Percentiles rank a stretch among this genome's conserved stretches.
Evolutionary conservation across 768 basidiomycete species (phyloP).

Genomic region (Boletus sp.): DNA sequence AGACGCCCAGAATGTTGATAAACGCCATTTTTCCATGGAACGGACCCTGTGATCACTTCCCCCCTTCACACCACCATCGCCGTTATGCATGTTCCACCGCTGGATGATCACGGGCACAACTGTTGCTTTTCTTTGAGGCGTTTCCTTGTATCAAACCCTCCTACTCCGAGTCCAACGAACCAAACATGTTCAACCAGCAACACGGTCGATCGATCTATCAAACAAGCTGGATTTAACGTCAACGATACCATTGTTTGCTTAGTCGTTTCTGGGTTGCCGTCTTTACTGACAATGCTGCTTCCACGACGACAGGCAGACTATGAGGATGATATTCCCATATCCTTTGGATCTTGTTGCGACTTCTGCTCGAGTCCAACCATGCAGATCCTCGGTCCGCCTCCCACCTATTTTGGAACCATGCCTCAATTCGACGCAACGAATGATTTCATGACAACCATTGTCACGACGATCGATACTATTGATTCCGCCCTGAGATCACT

Average conservation of each 20-base stretch:
- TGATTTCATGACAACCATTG: conserved; percentile 53
- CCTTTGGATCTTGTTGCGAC: conserved; percentile 44
- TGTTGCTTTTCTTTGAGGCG: conserved; percentile 24
- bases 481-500: conserved; percentile 55
- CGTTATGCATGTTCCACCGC: conserved; percentile 24
- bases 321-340: conserved; percentile 24
- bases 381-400: conserved; percentile 35
- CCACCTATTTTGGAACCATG: conserved; percentile 38
- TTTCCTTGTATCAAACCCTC: conserved; percentile 12
- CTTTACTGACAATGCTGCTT: conserved; percentile 1
- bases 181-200: background rate
- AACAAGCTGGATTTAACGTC: background rate
- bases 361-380: conserved; percentile 35
- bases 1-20: conserved; percentile 30
- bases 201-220: conserved; percentile 1
- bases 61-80: conserved; percentile 5
- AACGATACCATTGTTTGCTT: conserved; percentile 9
- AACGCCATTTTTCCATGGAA: conserved; percentile 27
- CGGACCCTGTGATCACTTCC: background rate
- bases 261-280: background rate
- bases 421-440: conserved; percentile 16
- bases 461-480: conserved; percentile 50
- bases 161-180: background rate
- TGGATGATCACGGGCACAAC: conserved; percentile 21
- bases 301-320: conserved; percentile 7